Evolutionary conservation across 768 basidiomycete genomes (phyloP).

Genomic region (Neoboletus magnificus): DNA sequence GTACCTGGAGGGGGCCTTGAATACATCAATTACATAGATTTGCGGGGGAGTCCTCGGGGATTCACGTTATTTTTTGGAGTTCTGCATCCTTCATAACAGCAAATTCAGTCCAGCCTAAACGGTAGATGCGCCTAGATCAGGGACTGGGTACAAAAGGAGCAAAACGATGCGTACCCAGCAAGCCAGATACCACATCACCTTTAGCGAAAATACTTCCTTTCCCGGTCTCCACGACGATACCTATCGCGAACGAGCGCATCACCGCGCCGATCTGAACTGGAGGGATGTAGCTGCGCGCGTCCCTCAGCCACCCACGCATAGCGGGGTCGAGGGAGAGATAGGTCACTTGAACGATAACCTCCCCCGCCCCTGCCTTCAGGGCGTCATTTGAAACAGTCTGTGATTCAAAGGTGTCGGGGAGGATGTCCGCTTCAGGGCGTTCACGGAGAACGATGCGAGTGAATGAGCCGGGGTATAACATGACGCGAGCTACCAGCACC

Average conservation of each 20-base stretch:
- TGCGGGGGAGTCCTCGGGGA: background rate
- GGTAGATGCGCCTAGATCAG: background rate
- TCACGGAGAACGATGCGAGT: constrained; percentile 73
- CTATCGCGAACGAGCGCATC: constrained; percentile 42
- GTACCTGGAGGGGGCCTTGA: constrained; percentile 57
- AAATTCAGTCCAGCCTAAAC: constrained; percentile 76
- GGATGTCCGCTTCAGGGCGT: constrained; percentile 66
- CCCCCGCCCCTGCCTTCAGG: constrained; percentile 48
- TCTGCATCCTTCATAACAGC: constrained; percentile 54
- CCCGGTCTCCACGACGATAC: constrained; percentile 59
- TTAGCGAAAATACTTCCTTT: constrained; percentile 49
- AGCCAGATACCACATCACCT: constrained; percentile 69
- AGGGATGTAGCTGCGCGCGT: constrained; percentile 60
- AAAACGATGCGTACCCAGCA: constrained; percentile 46
- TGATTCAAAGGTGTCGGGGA: constrained; percentile 68
- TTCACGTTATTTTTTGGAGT: constrained; percentile 56
- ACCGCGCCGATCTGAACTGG: background rate
- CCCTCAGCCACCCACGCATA: constrained; percentile 81
- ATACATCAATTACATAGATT: background rate
- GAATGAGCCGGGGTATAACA: constrained; percentile 38
- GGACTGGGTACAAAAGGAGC: background rate
- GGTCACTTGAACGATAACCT: constrained; percentile 73
- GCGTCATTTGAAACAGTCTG: constrained; percentile 50
- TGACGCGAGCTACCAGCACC: background rate
- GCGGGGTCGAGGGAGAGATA: constrained; percentile 86